Evolutionary conservation across 2,329 filamentous ascomycete genomes (phyloP).

Genomic region (Emergomyces pasteurianus): DNA sequence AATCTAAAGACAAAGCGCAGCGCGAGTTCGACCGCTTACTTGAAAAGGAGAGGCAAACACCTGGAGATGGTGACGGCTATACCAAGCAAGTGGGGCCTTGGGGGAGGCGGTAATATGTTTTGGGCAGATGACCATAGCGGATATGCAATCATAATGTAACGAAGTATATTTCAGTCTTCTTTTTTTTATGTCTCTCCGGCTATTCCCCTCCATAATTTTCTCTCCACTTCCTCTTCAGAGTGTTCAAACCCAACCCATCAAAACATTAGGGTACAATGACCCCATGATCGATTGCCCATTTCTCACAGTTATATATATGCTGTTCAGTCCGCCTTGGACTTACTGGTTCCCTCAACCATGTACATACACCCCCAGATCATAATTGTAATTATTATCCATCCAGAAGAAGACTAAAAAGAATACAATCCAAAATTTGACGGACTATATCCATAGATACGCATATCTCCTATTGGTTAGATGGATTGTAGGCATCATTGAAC

Average conservation of each 20-base stretch:
- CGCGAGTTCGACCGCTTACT: slow-evolving; percentile 33
- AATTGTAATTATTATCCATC: not conserved
- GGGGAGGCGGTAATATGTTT: not conserved
- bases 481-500: no score
- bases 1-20: slow-evolving; percentile 28
- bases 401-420: no score
- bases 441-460: no score
- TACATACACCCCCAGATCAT: not conserved
- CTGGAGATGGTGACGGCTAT: slow-evolving; percentile 9
- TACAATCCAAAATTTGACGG: no score
- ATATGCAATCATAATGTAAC: not conserved
- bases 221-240: not conserved
- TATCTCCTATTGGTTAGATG: no score
- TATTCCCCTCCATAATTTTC: not conserved
- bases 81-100: not conserved
- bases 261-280: not conserved
- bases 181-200: not conserved
- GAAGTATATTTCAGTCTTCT: not conserved
- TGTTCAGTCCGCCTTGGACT: not conserved
- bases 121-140: not conserved
- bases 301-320: not conserved
- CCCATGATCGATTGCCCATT: not conserved
- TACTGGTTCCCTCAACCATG: not conserved
- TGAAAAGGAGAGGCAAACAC: slow-evolving; percentile 26
- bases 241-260: not conserved